These are phyloP conservation scores for Paracorniculantispora psalliotae DNA, from an alignment of 2,329 filamentous ascomycete genomes.

Conservation along the genomic window DNA sequence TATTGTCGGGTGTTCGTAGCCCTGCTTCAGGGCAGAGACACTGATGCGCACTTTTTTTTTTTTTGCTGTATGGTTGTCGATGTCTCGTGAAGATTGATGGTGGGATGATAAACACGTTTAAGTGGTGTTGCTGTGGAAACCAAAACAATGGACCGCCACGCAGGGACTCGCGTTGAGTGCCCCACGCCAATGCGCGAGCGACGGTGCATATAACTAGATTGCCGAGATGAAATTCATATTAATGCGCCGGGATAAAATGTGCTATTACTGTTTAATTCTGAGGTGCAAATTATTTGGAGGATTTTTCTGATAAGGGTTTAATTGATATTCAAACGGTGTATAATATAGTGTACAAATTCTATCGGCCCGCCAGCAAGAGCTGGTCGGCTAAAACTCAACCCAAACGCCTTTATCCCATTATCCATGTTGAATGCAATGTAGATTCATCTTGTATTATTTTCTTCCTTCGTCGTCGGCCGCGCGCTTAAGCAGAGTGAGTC, in stretches of 20 bases:
- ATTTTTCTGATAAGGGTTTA: too few species aligned
- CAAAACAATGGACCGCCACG: neutral
- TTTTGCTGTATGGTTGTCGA: neutral
- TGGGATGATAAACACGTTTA: neutral
- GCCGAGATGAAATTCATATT: too few species aligned
- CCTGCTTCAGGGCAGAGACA: neutral
- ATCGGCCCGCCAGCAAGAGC: neutral
- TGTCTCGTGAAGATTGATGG: neutral
- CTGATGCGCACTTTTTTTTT: neutral
- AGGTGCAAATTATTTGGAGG: too few species aligned
- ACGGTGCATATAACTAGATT: too few species aligned
- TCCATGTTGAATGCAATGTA: neutral
- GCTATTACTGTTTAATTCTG: too few species aligned
- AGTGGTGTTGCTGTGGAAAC: conserved; percentile 12
- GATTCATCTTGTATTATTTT: neutral
- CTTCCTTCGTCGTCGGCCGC: neutral
- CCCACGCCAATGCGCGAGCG: neutral
- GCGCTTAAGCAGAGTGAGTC: conserved; percentile 18
- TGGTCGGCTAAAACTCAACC: neutral
- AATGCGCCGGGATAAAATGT: too few species aligned
- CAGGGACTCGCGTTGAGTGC: neutral
- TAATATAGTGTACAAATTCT: neutral
- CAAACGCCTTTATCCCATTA: conserved; percentile 3
- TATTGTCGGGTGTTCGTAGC: conserved; percentile 25
- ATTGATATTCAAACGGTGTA: too few species aligned